Conservation (phyloP, 2,329 filamentous ascomycete genomes). For the Calonectria pauciramosa region DNA sequence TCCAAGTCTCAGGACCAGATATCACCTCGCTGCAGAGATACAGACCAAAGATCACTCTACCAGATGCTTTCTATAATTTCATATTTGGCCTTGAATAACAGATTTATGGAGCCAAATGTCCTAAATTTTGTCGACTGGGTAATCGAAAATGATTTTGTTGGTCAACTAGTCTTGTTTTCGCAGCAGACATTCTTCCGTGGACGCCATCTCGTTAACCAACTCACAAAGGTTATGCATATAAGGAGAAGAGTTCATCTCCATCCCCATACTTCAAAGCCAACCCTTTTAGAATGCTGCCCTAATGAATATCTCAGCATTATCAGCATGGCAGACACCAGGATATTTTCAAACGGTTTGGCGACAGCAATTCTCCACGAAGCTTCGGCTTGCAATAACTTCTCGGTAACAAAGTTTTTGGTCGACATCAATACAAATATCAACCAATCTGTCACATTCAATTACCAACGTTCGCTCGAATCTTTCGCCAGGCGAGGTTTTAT, state of each 20-base stretch:
- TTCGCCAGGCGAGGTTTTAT: neutral
- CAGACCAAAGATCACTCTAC: neutral
- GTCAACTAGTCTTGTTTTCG: neutral
- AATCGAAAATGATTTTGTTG: neutral
- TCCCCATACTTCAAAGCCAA: neutral
- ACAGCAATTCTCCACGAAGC: neutral
- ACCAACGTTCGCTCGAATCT: neutral
- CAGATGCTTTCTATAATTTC: neutral
- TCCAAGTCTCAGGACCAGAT: too few relatives aligned
- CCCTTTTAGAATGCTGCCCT: neutral
- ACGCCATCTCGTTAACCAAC: neutral
- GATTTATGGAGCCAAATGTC: too few relatives aligned
- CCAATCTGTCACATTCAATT: neutral
- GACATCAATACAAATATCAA: too few relatives aligned
- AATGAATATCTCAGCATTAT: neutral
- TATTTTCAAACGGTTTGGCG: neutral
- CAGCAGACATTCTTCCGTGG: neutral
- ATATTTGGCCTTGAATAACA: neutral
- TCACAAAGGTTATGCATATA: neutral
- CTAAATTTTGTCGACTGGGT: neutral
- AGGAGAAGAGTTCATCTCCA: too few relatives aligned
- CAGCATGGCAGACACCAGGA: neutral
- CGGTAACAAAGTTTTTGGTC: neutral
- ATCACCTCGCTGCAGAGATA: neutral
- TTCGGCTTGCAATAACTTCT: neutral